These are phyloP conservation scores for Pezicula rhizophila DNA, from an alignment of 2,329 filamentous ascomycete species.

Conservation along the genomic window DNA sequence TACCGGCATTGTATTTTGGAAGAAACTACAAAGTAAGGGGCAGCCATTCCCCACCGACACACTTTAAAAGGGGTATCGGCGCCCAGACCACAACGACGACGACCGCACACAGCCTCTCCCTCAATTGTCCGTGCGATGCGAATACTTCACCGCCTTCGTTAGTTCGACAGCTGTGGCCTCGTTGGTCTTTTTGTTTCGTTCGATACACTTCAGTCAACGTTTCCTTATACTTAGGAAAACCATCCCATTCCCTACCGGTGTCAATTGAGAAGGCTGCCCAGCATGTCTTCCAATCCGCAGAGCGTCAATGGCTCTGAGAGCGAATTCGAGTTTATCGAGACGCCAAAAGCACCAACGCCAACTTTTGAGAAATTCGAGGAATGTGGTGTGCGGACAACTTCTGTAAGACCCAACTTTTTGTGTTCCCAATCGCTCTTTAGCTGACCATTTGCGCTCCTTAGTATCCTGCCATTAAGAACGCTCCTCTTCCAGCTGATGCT, in stretches of 20 bases:
- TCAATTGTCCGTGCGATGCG: background rate
- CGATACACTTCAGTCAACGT: background rate
- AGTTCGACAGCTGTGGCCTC: conserved; percentile 3
- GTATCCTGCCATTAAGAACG: conserved; percentile 90
- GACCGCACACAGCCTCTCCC: no score
- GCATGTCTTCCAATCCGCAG: conserved; percentile 43
- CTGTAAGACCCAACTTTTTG: conserved; percentile 33
- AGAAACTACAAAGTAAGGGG: no score
- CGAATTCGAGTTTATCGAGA: conserved; percentile 60
- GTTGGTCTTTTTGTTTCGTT: background rate
- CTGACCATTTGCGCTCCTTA: conserved; percentile 31
- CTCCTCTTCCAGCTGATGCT: conserved; percentile 84
- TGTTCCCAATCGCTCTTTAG: conserved; percentile 9
- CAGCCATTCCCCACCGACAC: no score
- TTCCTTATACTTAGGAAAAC: conserved; percentile 8
- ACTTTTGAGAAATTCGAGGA: conserved; percentile 46
- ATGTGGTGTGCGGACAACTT: conserved; percentile 50
- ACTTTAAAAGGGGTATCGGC: no score
- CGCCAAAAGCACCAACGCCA: conserved; percentile 43
- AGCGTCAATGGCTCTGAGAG: conserved; percentile 44
- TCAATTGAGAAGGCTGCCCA: conserved; percentile 16
- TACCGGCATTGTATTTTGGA: no score
- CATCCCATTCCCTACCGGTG: conserved; percentile 1
- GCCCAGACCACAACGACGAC: no score
- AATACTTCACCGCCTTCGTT: background rate